Evolutionary conservation across 2,329 filamentous ascomycete species (phyloP).

Genomic region (Colletotrichum sp.): DNA sequence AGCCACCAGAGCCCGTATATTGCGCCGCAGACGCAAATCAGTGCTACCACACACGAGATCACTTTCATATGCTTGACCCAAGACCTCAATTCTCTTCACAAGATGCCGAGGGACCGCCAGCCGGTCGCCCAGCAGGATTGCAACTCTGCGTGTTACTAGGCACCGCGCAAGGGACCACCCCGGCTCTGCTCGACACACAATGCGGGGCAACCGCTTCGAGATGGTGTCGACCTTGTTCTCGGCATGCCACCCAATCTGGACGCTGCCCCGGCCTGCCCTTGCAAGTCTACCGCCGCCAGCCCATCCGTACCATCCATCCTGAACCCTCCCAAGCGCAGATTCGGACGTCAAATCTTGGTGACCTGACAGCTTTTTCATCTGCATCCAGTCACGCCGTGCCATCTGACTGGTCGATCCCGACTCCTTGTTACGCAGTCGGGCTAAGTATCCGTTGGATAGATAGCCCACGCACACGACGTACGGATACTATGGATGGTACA

Average conservation of each 20-base stretch:
- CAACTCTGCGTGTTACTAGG: conserved; percentile 7
- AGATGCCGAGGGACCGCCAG: conserved; percentile 22
- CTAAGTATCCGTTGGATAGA: neutral
- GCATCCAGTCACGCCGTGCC: neutral
- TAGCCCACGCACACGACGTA: neutral
- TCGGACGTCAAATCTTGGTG: neutral
- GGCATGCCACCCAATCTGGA: conserved; percentile 20
- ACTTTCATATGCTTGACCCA: conserved; percentile 20
- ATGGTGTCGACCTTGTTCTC: conserved; percentile 23
- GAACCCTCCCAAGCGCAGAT: neutral
- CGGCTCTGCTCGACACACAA: conserved; percentile 14
- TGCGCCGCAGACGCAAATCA: neutral
- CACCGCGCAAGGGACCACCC: conserved; percentile 4
- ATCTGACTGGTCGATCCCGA: conserved; percentile 16
- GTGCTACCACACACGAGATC: neutral
- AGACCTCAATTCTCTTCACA: neutral
- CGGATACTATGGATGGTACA: neutral
- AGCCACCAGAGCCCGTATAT: neutral
- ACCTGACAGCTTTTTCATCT: conserved; percentile 8
- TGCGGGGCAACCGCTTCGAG: conserved; percentile 21
- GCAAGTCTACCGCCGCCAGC: conserved; percentile 7
- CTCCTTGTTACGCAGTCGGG: neutral
- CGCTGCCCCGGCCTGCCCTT: conserved; percentile 16
- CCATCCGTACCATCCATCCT: neutral
- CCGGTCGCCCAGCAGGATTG: conserved; percentile 7